phyloP scores from a whole-genome alignment of 2,329 filamentous ascomycete species.

The Aspergillus fischeri region DNA sequence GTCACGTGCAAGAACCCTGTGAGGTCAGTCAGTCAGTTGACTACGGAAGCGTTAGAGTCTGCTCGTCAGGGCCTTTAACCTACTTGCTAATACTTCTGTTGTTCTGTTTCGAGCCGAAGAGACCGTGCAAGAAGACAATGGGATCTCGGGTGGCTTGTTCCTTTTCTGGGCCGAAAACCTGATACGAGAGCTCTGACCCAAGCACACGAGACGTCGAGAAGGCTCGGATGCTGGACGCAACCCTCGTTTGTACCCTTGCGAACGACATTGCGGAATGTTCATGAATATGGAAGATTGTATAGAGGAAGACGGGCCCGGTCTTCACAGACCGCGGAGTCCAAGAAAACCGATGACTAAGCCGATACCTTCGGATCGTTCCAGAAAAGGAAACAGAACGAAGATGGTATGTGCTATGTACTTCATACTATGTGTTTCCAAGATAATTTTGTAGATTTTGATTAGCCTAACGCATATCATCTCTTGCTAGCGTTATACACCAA shows the following conservation, averaged over 20 bases:
- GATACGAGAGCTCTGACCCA: conserved; percentile 30
- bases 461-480: too few species aligned
- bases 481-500: too few species aligned
- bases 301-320: not conserved
- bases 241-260: conserved; percentile 13
- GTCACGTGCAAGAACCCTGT: conserved; percentile 69
- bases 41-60: not conserved
- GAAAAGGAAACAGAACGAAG: not conserved
- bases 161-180: conserved; percentile 34
- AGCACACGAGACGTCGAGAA: conserved; percentile 30
- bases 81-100: conserved; percentile 94
- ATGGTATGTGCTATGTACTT: too few species aligned
- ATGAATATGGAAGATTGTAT: not conserved
- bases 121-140: conserved; percentile 84
- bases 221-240: conserved; percentile 15
- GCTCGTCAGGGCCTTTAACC: conserved; percentile 28
- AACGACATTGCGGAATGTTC: conserved; percentile 7
- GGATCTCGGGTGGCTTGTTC: conserved; percentile 47
- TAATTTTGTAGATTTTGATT: too few species aligned
- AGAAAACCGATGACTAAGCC: not conserved
- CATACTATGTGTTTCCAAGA: too few species aligned
- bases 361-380: not conserved
- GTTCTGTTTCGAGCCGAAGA: conserved; percentile 95
- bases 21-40: not conserved
- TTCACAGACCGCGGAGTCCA: not conserved